Percentiles rank a stretch among this genome's conserved stretches.
phyloP scores from a whole-genome alignment of 148 eudicot genomes.

The Dysphania ambrosioides region DNA sequence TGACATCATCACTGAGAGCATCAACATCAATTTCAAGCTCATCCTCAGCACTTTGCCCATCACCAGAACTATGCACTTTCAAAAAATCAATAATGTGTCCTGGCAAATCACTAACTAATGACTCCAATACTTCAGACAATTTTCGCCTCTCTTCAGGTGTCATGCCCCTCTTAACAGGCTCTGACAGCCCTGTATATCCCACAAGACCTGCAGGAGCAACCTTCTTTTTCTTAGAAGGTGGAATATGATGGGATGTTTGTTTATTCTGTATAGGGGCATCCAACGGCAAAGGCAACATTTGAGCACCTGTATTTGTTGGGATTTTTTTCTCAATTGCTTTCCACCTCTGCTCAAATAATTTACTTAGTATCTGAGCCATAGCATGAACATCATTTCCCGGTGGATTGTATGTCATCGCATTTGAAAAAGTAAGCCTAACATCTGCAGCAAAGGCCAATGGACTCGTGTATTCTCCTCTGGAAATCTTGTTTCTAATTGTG shows the following conservation, averaged over 20 bases:
- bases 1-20: slow-evolving; percentile 58
- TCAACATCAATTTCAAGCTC: slow-evolving; percentile 94
- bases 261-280: slow-evolving; percentile 42
- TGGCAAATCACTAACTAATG: slow-evolving; percentile 52
- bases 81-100: slow-evolving; percentile 65
- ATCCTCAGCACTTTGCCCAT: slow-evolving; percentile 52
- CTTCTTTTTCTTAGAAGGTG: slow-evolving; percentile 58
- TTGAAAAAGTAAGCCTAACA: slow-evolving; percentile 76
- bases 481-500: slow-evolving; percentile 58
- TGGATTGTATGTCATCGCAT: slow-evolving; percentile 82
- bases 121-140: slow-evolving; percentile 59
- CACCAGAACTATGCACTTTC: slow-evolving; percentile 52
- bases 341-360: slow-evolving; percentile 72
- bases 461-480: slow-evolving; percentile 49
- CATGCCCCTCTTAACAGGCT: slow-evolving; percentile 47
- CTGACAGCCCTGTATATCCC: slow-evolving; percentile 31
- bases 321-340: slow-evolving; percentile 72
- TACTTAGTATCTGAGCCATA: slow-evolving; percentile 67
- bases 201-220: slow-evolving; percentile 30
- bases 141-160: slow-evolving; percentile 57
- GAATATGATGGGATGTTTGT: slow-evolving; percentile 31
- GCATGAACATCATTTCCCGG: slow-evolving; percentile 59
- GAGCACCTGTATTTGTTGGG: slow-evolving; percentile 37
- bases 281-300: slow-evolving; percentile 32
- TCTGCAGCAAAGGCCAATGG: slow-evolving; percentile 68